phyloP scores from a whole-genome alignment of 352 stramenopile species.

The Phytophthora cactorum region DNA sequence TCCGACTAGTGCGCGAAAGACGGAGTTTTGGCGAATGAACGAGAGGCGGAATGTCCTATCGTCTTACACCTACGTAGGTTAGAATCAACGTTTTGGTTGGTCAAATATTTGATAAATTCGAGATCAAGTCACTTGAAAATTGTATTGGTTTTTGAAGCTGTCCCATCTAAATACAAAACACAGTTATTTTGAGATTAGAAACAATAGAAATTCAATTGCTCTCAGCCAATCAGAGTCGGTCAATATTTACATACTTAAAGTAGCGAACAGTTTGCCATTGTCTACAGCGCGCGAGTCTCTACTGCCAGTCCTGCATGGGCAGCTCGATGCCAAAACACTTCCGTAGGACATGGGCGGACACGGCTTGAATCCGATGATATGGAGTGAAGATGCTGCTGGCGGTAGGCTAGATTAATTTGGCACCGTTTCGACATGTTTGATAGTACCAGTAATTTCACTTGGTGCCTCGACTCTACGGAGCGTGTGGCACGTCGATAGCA shows the following conservation, averaged over 20 bases:
- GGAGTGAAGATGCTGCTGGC: constrained; percentile 17
- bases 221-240: background rate
- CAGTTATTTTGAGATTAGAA: background rate
- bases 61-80: too few relatives aligned
- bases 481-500: constrained; percentile 4
- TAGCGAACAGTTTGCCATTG: background rate
- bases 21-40: constrained; percentile 19
- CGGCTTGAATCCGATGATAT: too few relatives aligned
- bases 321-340: too few relatives aligned
- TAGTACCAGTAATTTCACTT: background rate
- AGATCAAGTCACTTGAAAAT: too few relatives aligned
- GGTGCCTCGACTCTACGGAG: constrained; percentile 20
- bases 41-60: background rate
- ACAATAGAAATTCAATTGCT: background rate
- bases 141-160: too few relatives aligned
- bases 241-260: too few relatives aligned
- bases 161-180: background rate
- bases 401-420: constrained; percentile 9
- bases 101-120: background rate
- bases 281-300: too few relatives aligned
- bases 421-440: background rate
- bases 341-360: too few relatives aligned
- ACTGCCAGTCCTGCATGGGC: too few relatives aligned
- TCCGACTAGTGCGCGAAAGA: background rate
- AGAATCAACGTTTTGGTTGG: background rate